These are phyloP conservation scores for Arabidopsis arenosa DNA, from an alignment of 345 rosid species.

Conservation along the genomic window DNA sequence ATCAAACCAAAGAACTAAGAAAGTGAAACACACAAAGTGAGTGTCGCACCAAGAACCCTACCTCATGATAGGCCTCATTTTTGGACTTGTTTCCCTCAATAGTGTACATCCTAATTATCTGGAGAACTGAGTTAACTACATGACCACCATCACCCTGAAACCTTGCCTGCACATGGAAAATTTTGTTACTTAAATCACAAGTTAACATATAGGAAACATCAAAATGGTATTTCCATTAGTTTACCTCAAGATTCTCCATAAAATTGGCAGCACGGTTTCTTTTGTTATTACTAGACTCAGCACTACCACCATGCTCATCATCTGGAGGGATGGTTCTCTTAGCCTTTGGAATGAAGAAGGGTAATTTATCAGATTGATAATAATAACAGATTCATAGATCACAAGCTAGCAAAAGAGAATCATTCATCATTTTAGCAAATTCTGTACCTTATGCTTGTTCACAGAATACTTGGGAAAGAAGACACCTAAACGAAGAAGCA, in stretches of 20 bases:
- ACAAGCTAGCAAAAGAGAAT: too few relatives aligned
- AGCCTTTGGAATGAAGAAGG: too few relatives aligned
- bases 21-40: neutral
- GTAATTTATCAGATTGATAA: too few relatives aligned
- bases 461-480: too few relatives aligned
- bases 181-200: neutral
- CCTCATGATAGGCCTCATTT: neutral
- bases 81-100: neutral
- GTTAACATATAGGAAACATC: neutral
- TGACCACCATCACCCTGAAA: slow-evolving; percentile 15
- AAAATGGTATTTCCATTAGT: too few relatives aligned
- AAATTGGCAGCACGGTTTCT: neutral
- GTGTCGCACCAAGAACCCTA: neutral
- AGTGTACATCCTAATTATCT: neutral
- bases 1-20: neutral
- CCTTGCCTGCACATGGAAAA: neutral
- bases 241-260: slow-evolving; percentile 26
- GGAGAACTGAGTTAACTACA: neutral
- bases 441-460: too few relatives aligned
- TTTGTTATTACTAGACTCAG: too few relatives aligned
- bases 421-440: too few relatives aligned
- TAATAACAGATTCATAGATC: too few relatives aligned
- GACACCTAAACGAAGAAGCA: too few relatives aligned
- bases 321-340: too few relatives aligned
- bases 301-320: too few relatives aligned